Evolutionary conservation across 1,284 basidiomycete species (phyloP), one percentile per base, ranked within the genome.

Genomic region (Apiotrichum sp.): DNA sequence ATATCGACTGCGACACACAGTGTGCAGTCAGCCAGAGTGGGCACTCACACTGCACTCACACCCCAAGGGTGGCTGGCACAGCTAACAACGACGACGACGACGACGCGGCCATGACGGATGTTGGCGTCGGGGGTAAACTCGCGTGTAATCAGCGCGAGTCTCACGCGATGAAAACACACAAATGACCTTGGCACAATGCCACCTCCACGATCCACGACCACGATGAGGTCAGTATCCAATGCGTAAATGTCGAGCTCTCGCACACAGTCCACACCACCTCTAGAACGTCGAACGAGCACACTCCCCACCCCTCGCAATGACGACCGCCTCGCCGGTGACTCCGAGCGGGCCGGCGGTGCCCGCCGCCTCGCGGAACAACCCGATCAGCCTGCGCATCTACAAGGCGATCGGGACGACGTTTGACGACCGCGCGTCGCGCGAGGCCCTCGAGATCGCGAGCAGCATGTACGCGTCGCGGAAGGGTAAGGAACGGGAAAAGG

Each of bases 391-490:
- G 6, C 82, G 90, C n/a, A 78, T 95, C 16, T 91, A 89, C 76
- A 95, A 95, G 73, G 85, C 95, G 53, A 80, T 95, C 31, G 84
- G 86, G 32, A 89, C 84, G 55, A 74, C 74, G 43, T 93, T 89
- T 63, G 86, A 92, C 50, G 90, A 93, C 69, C 80, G 84, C 10
- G 82, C 84, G 1, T 90, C 88, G 0, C 79, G 81, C 40, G 87
- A 92, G 61, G 92, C 90, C 0, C 79, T 96, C 35, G 81, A 84
- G 55, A 93, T 89, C 0, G 82, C 95, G 36, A 89, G 89, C 2
- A 82, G 86, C 33, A 80, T 91, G 54, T 93, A 92, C 61, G 53
- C 47, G 43, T 57, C 66, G 32, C 42, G 43, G 32, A 56, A 47
- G 45, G 55, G 32, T 9, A 52, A 52, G 56, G 58, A 29, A 8